phyloP scores from a whole-genome alignment of 257 asterid species.

The Nicotiana tabacum region DNA sequence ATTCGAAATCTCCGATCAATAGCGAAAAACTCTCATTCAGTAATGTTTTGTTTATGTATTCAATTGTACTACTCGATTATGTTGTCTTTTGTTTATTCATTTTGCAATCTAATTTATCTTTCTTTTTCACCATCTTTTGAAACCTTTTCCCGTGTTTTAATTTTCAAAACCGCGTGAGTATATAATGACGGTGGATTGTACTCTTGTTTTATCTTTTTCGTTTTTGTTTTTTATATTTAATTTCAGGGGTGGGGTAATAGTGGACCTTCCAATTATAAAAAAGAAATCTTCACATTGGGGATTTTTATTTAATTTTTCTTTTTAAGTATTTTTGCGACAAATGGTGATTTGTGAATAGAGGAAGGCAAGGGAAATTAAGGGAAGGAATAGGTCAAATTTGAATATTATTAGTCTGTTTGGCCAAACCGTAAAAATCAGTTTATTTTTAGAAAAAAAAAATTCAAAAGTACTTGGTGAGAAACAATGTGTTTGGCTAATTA shows the following conservation, averaged over 20 bases:
- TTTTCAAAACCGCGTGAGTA: slow-evolving; percentile 8
- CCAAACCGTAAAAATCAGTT: too few species aligned
- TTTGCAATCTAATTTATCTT: neutral
- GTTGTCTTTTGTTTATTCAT: neutral
- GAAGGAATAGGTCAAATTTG: neutral
- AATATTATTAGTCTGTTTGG: too few species aligned
- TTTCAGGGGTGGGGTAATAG: neutral
- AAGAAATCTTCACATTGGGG: neutral
- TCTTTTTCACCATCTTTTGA: neutral
- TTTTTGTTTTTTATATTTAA: too few species aligned
- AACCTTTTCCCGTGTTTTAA: neutral
- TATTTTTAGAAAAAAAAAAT: too few species aligned
- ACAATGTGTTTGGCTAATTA: too few species aligned
- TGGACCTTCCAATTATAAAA: neutral
- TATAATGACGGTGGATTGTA: neutral
- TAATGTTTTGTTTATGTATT: too few species aligned
- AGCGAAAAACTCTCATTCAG: neutral
- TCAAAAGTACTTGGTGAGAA: too few species aligned
- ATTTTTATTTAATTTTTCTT: neutral
- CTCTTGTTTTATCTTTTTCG: neutral
- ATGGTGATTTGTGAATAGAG: neutral
- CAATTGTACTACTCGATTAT: neutral
- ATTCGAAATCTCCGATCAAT: neutral
- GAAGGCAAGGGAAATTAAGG: neutral
- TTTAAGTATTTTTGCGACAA: neutral